phyloP scores from a whole-genome alignment of 225 moss, liverwort and hornwort species.

The Bryoerythrophyllum caledonicum region DNA sequence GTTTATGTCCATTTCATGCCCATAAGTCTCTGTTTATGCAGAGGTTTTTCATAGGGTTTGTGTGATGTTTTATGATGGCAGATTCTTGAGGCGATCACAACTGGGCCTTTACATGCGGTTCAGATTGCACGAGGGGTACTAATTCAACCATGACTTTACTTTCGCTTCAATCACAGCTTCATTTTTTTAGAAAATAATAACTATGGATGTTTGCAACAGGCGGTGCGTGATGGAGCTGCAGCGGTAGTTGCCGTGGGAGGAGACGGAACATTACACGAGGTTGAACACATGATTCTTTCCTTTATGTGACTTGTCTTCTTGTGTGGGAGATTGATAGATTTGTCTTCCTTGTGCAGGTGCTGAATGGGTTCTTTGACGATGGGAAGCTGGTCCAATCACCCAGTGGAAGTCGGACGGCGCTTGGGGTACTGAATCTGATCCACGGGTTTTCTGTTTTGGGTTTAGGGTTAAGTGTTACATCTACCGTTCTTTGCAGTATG shows the following conservation, averaged over 20 bases:
- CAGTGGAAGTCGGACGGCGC: constrained; percentile 49
- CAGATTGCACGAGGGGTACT: constrained; percentile 69
- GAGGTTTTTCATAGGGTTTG: too few species aligned
- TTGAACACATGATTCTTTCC: constrained; percentile 5
- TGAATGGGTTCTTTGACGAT: constrained; percentile 87
- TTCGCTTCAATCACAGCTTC: neutral
- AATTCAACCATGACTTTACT: neutral
- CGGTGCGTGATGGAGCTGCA: constrained; percentile 80
- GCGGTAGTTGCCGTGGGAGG: constrained; percentile 94
- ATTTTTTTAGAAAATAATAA: neutral
- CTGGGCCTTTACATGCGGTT: constrained; percentile 78
- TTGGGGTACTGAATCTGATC: constrained; percentile 57
- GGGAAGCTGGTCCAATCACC: constrained; percentile 58
- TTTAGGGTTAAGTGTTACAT: too few species aligned
- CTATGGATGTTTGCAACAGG: constrained; percentile 34
- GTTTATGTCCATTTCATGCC: too few species aligned
- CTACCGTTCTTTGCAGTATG: neutral
- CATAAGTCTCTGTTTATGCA: neutral
- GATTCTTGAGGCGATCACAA: constrained; percentile 72
- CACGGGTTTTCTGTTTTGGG: neutral
- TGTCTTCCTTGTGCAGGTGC: constrained; percentile 44
- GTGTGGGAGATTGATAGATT: constrained; percentile 3
- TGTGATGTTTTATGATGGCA: constrained; percentile 9
- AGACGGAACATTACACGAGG: constrained; percentile 94
- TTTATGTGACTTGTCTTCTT: neutral